Evolutionary conservation across 2,329 filamentous ascomycete genomes (phyloP).

Genomic region (Trichoderma oligosporum): DNA sequence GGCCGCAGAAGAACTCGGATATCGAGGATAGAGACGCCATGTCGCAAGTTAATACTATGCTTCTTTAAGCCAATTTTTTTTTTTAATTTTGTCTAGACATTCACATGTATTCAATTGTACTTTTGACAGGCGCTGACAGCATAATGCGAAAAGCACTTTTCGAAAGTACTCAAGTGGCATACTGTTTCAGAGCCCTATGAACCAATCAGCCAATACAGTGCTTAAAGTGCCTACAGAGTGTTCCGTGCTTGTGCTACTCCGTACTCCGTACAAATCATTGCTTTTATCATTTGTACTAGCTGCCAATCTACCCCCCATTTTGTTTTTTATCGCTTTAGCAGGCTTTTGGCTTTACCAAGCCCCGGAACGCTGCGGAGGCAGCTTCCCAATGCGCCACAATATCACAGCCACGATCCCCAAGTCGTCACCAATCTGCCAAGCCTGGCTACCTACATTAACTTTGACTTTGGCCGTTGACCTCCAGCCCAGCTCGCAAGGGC

Average conservation of each 20-base stretch:
- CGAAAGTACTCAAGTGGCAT: too few relatives aligned
- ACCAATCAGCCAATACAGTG: not conserved
- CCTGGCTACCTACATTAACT: constrained; percentile 10
- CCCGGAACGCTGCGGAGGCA: constrained; percentile 6
- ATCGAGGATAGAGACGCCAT: constrained; percentile 12
- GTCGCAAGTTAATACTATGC: not conserved
- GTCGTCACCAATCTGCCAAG: constrained; percentile 31
- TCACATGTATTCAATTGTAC: too few relatives aligned
- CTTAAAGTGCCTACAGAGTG: not conserved
- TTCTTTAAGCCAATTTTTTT: too few relatives aligned
- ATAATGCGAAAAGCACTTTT: too few relatives aligned
- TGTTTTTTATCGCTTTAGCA: not conserved
- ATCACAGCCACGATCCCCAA: constrained; percentile 28
- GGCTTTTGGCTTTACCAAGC: not conserved
- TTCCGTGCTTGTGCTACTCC: not conserved
- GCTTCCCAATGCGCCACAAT: constrained; percentile 2
- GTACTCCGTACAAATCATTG: not conserved
- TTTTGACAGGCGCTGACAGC: too few relatives aligned
- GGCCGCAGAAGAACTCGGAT: constrained; percentile 4
- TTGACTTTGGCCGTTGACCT: constrained; percentile 7
- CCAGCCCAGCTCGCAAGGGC: constrained; percentile 8
- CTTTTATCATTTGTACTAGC: not conserved
- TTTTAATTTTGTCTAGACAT: too few relatives aligned
- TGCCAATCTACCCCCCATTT: not conserved
- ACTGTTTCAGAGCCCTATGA: too few relatives aligned